Conservation (phyloP, 2,329 filamentous ascomycete species). For the Diaporthe destruens region DNA sequence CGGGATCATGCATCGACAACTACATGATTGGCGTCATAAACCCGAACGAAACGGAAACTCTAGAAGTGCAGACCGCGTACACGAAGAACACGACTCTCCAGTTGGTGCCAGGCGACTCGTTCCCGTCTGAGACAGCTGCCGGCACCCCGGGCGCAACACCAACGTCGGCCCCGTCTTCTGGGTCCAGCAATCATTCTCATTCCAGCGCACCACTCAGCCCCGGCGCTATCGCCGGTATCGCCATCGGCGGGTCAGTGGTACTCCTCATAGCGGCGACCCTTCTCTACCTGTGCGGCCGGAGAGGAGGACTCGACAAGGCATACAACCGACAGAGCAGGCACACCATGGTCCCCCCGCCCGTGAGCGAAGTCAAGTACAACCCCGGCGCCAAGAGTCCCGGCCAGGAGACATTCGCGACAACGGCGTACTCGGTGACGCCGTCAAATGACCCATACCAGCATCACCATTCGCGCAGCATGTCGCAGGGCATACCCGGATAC, state of each 20-base stretch:
- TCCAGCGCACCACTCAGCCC: slow-evolving; percentile 42
- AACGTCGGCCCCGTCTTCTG: slow-evolving; percentile 24
- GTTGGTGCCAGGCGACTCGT: slow-evolving; percentile 67
- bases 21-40: slow-evolving; percentile 85
- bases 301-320: slow-evolving; percentile 53
- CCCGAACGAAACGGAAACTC: slow-evolving; percentile 65
- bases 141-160: slow-evolving; percentile 43
- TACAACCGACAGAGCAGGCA: slow-evolving; percentile 48
- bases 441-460: slow-evolving; percentile 47
- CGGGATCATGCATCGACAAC: slow-evolving; percentile 72
- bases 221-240: slow-evolving; percentile 72
- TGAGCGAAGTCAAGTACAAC: slow-evolving; percentile 48
- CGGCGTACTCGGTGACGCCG: slow-evolving; percentile 44
- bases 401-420: slow-evolving; percentile 46
- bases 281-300: slow-evolving; percentile 62
- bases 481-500: slow-evolving; percentile 30
- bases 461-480: slow-evolving; percentile 41
- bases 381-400: slow-evolving; percentile 51
- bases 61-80: slow-evolving; percentile 60
- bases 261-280: slow-evolving; percentile 58
- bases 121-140: slow-evolving; percentile 59
- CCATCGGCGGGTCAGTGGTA: slow-evolving; percentile 62
- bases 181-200: slow-evolving; percentile 36
- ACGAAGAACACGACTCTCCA: slow-evolving; percentile 64
- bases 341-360: slow-evolving; percentile 40